Conservation (phyloP, 2,329 filamentous ascomycete species). For the Aspergillus bombycis region DNA sequence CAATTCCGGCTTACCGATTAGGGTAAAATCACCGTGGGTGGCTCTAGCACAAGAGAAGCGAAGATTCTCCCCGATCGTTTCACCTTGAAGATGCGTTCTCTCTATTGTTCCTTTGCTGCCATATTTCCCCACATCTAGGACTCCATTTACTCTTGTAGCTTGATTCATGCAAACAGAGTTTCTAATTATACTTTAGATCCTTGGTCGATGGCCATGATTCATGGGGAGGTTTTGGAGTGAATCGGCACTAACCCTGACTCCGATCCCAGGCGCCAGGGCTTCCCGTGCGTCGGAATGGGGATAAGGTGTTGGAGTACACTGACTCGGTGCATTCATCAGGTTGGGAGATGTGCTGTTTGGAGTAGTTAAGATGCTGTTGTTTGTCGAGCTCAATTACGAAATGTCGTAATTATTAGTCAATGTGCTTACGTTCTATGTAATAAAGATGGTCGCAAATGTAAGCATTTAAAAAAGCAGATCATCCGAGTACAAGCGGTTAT, state of each 20-base stretch:
- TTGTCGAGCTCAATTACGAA: too few relatives aligned
- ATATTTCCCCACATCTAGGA: not conserved
- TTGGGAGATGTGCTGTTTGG: not conserved
- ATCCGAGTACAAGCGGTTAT: not conserved
- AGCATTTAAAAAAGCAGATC: not conserved
- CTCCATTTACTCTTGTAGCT: too few relatives aligned
- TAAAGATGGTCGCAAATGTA: not conserved
- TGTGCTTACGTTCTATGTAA: fast-evolving
- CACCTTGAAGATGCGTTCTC: not conserved
- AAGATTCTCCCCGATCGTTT: not conserved
- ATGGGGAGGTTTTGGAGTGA: too few relatives aligned
- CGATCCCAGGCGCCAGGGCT: not conserved
- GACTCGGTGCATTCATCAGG: not conserved
- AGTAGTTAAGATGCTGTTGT: not conserved
- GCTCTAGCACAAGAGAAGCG: too few relatives aligned
- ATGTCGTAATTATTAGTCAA: not conserved
- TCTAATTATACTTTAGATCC: not conserved
- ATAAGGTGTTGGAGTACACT: not conserved
- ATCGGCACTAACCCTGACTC: not conserved
- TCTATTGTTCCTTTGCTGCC: not conserved
- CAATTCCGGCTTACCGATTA: not conserved
- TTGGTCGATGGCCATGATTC: not conserved
- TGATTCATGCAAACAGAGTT: not conserved
- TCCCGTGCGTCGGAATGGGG: not conserved
- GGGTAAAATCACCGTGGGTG: not conserved